A percentile compares a stretch with the other conserved stretches of the same genome.
Conservation (phyloP, 2,329 filamentous ascomycete genomes). For the Trichothecium sympodiale region DNA sequence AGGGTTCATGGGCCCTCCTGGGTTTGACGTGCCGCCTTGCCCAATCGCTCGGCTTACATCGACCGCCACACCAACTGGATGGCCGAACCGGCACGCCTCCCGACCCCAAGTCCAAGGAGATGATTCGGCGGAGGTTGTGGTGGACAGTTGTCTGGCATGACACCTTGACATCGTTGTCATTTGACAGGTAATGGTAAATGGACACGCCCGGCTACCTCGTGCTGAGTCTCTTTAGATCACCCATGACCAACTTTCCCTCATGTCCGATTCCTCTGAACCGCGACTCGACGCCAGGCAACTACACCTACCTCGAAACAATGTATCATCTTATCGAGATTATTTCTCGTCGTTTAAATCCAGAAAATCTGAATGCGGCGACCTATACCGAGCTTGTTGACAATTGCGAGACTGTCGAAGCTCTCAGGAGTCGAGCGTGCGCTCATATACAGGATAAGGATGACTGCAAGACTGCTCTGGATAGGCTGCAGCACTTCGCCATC, state of each 20-base stretch:
- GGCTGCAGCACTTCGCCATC: conserved; percentile 52
- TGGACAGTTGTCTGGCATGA: conserved; percentile 60
- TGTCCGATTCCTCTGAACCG: conserved; percentile 39
- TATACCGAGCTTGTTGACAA: conserved; percentile 47
- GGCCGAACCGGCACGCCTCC: conserved; percentile 29
- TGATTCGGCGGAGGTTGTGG: conserved; percentile 45
- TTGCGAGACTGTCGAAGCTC: conserved; percentile 42
- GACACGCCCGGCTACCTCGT: neutral
- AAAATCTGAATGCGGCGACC: conserved; percentile 34
- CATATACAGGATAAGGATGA: conserved; percentile 48
- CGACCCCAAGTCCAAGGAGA: conserved; percentile 39
- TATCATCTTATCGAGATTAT: conserved; percentile 53
- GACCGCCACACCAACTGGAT: conserved; percentile 29
- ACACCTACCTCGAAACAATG: conserved; percentile 53
- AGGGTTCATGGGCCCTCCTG: conserved; percentile 55
- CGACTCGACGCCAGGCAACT: conserved; percentile 31
- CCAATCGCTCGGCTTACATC: conserved; percentile 52
- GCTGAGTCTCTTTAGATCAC: conserved; percentile 27
- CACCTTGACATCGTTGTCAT: conserved; percentile 53
- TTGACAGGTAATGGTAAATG: conserved; percentile 39
- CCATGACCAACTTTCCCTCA: conserved; percentile 50
- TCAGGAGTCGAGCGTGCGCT: conserved; percentile 34
- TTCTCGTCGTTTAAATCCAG: conserved; percentile 44
- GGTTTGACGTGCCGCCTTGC: conserved; percentile 55
- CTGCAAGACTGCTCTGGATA: conserved; percentile 53